Evolutionary conservation across 2,329 filamentous ascomycete species (phyloP).

Genomic region (Cordyceps farinosa): DNA sequence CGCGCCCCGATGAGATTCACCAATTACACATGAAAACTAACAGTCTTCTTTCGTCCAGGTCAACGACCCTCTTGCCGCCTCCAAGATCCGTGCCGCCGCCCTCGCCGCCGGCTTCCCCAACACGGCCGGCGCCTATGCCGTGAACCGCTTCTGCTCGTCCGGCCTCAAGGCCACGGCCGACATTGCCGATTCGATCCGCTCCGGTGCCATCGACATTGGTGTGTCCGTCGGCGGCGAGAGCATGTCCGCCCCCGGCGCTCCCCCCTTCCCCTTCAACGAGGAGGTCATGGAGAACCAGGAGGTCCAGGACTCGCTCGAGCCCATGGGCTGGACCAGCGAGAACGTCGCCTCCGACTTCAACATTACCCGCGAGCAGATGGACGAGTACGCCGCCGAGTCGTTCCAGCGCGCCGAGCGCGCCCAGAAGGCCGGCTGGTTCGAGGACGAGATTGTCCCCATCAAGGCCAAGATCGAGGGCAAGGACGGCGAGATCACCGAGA

Average conservation of each 20-base stretch:
- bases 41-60: constrained; percentile 49
- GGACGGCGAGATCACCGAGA: constrained; percentile 72
- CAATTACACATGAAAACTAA: neutral
- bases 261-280: constrained; percentile 72
- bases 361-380: constrained; percentile 75
- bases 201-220: constrained; percentile 80
- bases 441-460: constrained; percentile 92
- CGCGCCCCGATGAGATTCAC: neutral
- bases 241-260: constrained; percentile 75
- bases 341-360: constrained; percentile 91
- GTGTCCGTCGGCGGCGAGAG: constrained; percentile 84
- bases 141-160: constrained; percentile 97
- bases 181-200: constrained; percentile 81
- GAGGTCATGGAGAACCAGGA: constrained; percentile 73
- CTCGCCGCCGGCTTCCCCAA: constrained; percentile 93
- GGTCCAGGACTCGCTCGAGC: constrained; percentile 79
- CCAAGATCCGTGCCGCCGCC: constrained; percentile 83
- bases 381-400: constrained; percentile 80
- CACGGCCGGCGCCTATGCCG: constrained; percentile 73
- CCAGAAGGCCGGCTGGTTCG: constrained; percentile 86
- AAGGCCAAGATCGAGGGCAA: constrained; percentile 76
- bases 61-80: constrained; percentile 78
- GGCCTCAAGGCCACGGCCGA: constrained; percentile 94
- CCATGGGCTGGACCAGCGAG: constrained; percentile 98
- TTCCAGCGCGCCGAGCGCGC: constrained; percentile 84